Evolutionary conservation across 192 early-diverging fungal species (phyloP).

Genomic region (Coemansia aciculifera): DNA sequence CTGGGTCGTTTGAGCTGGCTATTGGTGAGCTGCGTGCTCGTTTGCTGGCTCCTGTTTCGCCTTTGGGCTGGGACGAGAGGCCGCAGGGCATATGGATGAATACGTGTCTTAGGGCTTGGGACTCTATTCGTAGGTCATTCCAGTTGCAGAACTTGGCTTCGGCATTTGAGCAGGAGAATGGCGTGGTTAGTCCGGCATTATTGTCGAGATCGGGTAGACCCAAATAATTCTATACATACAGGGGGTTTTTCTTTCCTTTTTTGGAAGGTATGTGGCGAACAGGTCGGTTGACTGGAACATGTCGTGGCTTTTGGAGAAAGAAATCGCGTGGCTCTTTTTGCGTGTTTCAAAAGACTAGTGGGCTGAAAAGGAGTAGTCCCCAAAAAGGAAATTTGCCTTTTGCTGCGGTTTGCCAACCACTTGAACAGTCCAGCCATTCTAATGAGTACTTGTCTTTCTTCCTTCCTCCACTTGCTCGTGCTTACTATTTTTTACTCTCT

Average conservation of each 20-base stretch:
- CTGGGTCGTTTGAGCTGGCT: constrained; percentile 8
- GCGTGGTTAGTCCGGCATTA: not conserved
- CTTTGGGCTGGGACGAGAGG: constrained; percentile 1
- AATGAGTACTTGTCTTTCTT: not conserved
- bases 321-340: not conserved
- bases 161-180: not conserved
- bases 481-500: not conserved
- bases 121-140: constrained; percentile 42
- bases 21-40: constrained; percentile 2
- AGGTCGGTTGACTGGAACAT: too few relatives aligned
- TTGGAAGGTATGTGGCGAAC: not conserved
- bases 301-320: not conserved
- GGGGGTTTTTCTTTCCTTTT: not conserved
- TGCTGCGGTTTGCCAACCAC: too few relatives aligned
- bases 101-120: constrained; percentile 31
- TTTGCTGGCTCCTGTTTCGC: not conserved
- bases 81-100: constrained; percentile 28
- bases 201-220: not conserved
- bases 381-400: too few relatives aligned
- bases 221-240: not conserved
- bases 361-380: too few relatives aligned
- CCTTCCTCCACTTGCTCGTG: not conserved
- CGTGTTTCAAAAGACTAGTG: not conserved
- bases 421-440: too few relatives aligned
- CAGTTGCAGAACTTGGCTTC: constrained; percentile 5